Evolutionary conservation across 1,284 basidiomycete genomes (phyloP).

Genomic region (Sanguinoderma infundibulare): DNA sequence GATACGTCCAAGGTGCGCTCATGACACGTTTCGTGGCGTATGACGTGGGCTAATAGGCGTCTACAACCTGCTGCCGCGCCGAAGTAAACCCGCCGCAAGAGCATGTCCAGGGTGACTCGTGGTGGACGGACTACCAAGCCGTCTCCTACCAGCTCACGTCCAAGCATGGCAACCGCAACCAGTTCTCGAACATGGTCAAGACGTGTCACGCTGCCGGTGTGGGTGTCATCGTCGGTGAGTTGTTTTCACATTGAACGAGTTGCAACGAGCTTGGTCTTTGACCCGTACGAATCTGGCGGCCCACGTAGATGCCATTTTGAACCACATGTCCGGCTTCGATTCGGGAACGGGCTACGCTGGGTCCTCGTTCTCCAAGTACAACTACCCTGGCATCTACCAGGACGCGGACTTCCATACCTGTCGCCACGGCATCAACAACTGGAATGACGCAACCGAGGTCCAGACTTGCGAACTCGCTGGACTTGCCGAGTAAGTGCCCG

Average conservation of each 20-base stretch:
- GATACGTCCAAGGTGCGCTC: conserved; percentile 62
- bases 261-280: background rate
- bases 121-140: conserved; percentile 77
- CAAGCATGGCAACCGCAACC: conserved; percentile 58
- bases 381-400: conserved; percentile 61
- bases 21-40: too few relatives aligned
- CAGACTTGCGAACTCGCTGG: conserved; percentile 62
- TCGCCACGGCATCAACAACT: conserved; percentile 63
- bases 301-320: conserved; percentile 58
- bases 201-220: conserved; percentile 67
- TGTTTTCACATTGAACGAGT: background rate
- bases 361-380: conserved; percentile 56
- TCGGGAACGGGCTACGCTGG: conserved; percentile 54
- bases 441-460: conserved; percentile 53
- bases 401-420: conserved; percentile 67
- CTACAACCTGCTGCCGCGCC: background rate
- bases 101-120: conserved; percentile 53
- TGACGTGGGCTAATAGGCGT: background rate
- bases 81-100: conserved; percentile 55
- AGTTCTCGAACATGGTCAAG: conserved; percentile 60
- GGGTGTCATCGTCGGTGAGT: conserved; percentile 58
- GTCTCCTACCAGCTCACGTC: conserved; percentile 65
- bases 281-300: background rate
- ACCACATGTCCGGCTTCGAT: conserved; percentile 62
- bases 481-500: conserved; percentile 57